phyloP scores from a whole-genome alignment of 177 flowering plant species.

The Telopea speciosissima region DNA sequence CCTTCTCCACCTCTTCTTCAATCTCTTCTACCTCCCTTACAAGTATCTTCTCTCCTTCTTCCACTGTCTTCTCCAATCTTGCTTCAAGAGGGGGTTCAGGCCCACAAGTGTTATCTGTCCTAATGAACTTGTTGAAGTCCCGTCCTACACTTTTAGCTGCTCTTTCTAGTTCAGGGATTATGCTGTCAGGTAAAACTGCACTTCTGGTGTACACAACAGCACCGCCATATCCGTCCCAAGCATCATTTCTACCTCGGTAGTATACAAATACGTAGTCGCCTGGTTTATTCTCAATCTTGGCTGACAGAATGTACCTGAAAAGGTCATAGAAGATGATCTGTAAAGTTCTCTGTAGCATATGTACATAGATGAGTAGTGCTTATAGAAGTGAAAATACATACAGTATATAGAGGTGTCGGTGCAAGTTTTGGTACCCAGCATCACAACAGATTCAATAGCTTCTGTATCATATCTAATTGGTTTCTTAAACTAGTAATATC shows the following conservation, averaged over 20 bases:
- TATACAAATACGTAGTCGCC: slow-evolving; percentile 92
- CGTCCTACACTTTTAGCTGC: slow-evolving; percentile 75
- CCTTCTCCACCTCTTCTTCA: slow-evolving; percentile 53
- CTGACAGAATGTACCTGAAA: slow-evolving; percentile 84
- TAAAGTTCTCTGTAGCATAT: too few relatives aligned
- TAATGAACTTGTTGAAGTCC: slow-evolving; percentile 65
- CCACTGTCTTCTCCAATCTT: slow-evolving; percentile 83
- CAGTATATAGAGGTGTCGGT: too few relatives aligned
- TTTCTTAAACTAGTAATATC: too few relatives aligned
- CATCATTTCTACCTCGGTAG: slow-evolving; percentile 88
- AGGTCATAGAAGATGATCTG: neutral
- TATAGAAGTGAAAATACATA: too few relatives aligned
- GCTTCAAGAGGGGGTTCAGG: slow-evolving; percentile 90
- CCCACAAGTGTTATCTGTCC: slow-evolving; percentile 88
- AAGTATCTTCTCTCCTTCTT: slow-evolving; percentile 72
- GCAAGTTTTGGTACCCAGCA: too few relatives aligned
- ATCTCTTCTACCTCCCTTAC: slow-evolving; percentile 67
- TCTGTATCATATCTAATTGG: too few relatives aligned
- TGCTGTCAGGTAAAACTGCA: slow-evolving; percentile 58
- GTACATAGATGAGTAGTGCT: too few relatives aligned
- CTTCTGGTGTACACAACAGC: slow-evolving; percentile 90
- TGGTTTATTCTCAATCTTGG: slow-evolving; percentile 58
- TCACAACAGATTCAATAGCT: too few relatives aligned
- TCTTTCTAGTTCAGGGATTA: slow-evolving; percentile 71
- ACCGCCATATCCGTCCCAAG: slow-evolving; percentile 99